A percentile compares a stretch with the other conserved stretches of the same genome.
phyloP scores from a whole-genome alignment of 2,329 filamentous ascomycete genomes.

The Ophiostoma tasmaniense region DNA sequence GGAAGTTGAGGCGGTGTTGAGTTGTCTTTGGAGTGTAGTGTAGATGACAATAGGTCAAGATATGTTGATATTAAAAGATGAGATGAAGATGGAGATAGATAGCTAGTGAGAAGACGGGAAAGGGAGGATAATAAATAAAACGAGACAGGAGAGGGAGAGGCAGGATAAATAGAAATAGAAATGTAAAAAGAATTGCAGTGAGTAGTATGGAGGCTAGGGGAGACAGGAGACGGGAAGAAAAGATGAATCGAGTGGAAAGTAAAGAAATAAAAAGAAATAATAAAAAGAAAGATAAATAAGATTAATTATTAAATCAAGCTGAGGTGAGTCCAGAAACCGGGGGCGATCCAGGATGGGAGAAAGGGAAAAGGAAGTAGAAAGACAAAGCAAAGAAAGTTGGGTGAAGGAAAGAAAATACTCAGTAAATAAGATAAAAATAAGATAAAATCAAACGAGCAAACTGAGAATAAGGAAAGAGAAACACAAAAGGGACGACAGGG shows the following conservation, averaged over 20 bases:
- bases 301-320: not conserved
- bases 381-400: not conserved
- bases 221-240: not conserved
- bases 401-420: too few species aligned
- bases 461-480: not conserved
- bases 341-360: not conserved
- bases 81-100: slow-evolving; percentile 9
- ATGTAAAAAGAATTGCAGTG: not conserved
- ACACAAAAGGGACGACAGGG: not conserved
- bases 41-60: too few species aligned
- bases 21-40: not conserved
- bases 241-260: not conserved
- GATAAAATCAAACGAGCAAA: not conserved
- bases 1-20: not conserved
- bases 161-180: slow-evolving; percentile 4
- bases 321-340: not conserved
- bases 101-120: slow-evolving; percentile 2
- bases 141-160: slow-evolving; percentile 9
- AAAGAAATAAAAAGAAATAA: not conserved
- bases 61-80: slow-evolving; percentile 8
- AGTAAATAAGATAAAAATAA: not conserved
- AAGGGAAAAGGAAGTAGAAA: not conserved
- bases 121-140: slow-evolving; percentile 11
- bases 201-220: not conserved
- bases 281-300: not conserved